A percentile compares a stretch with the other conserved stretches of the same genome.
Evolutionary conservation across 257 asterid genomes (phyloP).

Genomic region (Mitragyna speciosa): DNA sequence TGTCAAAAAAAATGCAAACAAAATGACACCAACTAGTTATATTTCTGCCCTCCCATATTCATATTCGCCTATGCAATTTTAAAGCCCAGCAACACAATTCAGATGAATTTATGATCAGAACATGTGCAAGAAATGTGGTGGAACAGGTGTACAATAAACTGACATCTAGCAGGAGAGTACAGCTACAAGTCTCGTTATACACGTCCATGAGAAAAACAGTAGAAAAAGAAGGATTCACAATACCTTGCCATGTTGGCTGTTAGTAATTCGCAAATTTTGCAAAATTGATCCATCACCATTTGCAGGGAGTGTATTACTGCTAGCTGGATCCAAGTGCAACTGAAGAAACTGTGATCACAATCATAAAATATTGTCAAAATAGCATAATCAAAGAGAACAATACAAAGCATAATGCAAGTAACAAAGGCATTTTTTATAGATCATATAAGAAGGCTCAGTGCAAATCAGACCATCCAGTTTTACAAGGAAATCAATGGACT

Average conservation of each 20-base stretch:
- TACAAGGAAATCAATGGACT: not conserved
- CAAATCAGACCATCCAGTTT: not conserved
- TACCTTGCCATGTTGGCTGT: conserved; percentile 96
- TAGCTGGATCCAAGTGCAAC: conserved; percentile 94
- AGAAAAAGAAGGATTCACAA: conserved; percentile 1
- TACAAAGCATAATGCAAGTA: not conserved
- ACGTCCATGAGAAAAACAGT: not conserved
- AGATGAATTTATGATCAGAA: not conserved
- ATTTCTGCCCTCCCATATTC: not conserved
- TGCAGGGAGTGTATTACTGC: conserved; percentile 72
- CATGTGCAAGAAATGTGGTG: not conserved
- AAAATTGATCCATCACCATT: conserved; percentile 63
- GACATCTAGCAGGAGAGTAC: not conserved
- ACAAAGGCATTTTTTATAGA: not conserved
- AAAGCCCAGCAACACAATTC: not conserved
- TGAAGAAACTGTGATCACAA: conserved; percentile 75
- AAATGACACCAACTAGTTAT: not conserved
- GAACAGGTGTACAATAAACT: not conserved
- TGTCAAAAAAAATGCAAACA: conserved; percentile 12
- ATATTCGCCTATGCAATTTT: not conserved
- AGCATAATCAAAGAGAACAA: conserved; percentile 5
- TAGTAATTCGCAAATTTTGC: conserved; percentile 73
- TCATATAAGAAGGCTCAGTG: no score
- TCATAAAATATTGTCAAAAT: conserved; percentile 12
- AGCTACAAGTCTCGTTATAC: not conserved